A percentile compares a stretch with the other conserved stretches of the same genome.
Conservation (phyloP, 768 basidiomycete species). For the Lanmaoa pseudosensibilis region DNA sequence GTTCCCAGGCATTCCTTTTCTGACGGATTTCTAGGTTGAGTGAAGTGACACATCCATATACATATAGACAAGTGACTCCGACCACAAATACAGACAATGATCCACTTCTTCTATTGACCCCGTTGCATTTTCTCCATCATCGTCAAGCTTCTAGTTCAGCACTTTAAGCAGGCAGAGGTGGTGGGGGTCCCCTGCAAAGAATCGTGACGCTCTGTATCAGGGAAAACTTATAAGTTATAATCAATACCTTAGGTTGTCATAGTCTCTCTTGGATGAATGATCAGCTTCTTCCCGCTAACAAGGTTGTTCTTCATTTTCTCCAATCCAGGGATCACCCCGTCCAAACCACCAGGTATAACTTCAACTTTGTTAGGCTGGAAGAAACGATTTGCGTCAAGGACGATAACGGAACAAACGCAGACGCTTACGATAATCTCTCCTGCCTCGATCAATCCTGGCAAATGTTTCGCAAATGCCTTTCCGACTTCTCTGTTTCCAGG, state of each 20-base stretch:
- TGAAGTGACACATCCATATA: too few species aligned
- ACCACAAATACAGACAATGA: too few species aligned
- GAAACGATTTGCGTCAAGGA: background rate
- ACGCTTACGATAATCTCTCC: background rate
- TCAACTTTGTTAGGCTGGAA: background rate
- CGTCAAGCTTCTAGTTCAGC: too few species aligned
- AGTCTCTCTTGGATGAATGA: constrained; percentile 33
- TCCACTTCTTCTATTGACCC: too few species aligned
- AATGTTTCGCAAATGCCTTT: background rate
- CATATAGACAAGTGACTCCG: too few species aligned
- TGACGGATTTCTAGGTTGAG: too few species aligned
- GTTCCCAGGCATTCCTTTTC: too few species aligned
- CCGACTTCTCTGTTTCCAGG: background rate
- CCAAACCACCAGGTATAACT: constrained; percentile 36
- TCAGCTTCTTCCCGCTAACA: constrained; percentile 32
- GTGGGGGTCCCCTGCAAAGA: background rate
- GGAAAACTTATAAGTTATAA: too few species aligned
- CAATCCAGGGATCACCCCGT: constrained; percentile 33
- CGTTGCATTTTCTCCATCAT: too few species aligned
- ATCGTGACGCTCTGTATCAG: background rate
- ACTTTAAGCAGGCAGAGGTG: background rate
- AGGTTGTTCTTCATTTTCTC: constrained; percentile 32
- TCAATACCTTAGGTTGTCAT: too few species aligned
- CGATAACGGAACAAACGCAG: background rate
- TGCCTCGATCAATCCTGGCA: background rate